A percentile compares a stretch with the other conserved stretches of the same genome.
These are phyloP conservation scores for Asterochloris erici DNA, from an alignment of 139 green algal genomes.

Conservation along the genomic window DNA sequence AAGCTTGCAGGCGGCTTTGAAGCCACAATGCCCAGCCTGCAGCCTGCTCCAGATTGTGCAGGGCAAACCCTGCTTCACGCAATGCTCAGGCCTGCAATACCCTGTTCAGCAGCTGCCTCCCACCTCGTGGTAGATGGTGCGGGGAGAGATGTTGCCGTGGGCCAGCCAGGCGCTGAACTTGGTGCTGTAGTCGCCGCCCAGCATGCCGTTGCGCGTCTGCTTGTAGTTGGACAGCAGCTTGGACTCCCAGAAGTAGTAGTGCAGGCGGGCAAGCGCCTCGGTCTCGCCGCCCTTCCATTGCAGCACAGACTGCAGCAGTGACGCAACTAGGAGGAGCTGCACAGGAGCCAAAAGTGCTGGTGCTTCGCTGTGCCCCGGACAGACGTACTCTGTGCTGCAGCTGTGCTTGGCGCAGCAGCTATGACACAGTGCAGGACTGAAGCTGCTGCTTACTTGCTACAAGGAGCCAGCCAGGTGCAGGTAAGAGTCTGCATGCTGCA, in stretches of 20 bases:
- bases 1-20: not conserved
- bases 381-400: no score
- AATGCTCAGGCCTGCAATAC: not conserved
- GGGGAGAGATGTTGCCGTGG: constrained; percentile 86
- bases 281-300: constrained; percentile 89
- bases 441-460: no score
- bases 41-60: no score
- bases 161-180: constrained; percentile 93
- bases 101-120: not conserved
- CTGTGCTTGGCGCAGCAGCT: no score
- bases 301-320: constrained; percentile 48
- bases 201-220: constrained; percentile 90
- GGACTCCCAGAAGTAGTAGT: constrained; percentile 93
- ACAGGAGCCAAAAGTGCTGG: no score
- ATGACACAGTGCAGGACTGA: no score
- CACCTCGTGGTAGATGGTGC: constrained; percentile 56
- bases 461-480: not conserved
- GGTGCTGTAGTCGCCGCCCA: constrained; percentile 90
- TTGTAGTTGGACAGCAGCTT: constrained; percentile 75
- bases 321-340: not conserved
- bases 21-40: not conserved
- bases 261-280: constrained; percentile 77
- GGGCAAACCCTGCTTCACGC: no score
- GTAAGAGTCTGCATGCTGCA: not conserved
- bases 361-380: no score